Base-by-base conservation (phyloP, 2,329 filamentous ascomycete genomes). In the Passalora sequoiae region DNA sequence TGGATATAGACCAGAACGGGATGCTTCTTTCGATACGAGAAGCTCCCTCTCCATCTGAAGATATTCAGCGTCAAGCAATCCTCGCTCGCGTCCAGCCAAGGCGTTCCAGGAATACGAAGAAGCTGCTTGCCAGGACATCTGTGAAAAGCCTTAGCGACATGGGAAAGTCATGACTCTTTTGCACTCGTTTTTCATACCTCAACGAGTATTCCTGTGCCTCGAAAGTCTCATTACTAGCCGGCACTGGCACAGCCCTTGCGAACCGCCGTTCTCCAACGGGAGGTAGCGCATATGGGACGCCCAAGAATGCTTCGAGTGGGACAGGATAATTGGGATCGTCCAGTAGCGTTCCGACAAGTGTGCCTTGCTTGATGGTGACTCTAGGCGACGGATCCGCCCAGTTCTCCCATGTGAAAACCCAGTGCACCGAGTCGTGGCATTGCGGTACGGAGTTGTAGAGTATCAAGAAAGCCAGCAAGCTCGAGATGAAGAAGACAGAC, bases 31-130 rank as follows among this genome's bases (percentile, higher is more conserved):
- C 60, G 56, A 3, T 66, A 28, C 8, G 75, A 42, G 43, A 55
- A 55, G 13, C 49, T 51, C 6, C 49, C 49, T 45, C 50, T 32
- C 52, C 52, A 76, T 2, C 77, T 69, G 27, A 82, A 67, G 7
- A 83, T 68, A 51, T 81, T 82, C 44, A 81, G 61, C 19, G 74
- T 78, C 4, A 82, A 66, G 45, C 79, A 82, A 48, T 80, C 73
- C 55, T 81, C 78, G 27, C 44, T 46, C 22, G 52, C 30, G 17
- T 55, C 49, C 29, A 55, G 44, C 53, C 47, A 50, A 24, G 53
- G 51, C 19, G 46, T 50, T 38, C 49, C 52, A 24, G 53, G 47
- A 13, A 54, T 47, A 4, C 45, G 38, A 13, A 58, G 46, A 4
- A 56, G 49, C 38, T 56, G 57, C 41, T 58, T 60, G 15, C 54